A percentile compares a stretch with the other conserved stretches of the same genome.
These are phyloP conservation scores for Ploettnerulaceae sp. DNA, from an alignment of 2,329 filamentous ascomycete species.

Conservation along the genomic window DNA sequence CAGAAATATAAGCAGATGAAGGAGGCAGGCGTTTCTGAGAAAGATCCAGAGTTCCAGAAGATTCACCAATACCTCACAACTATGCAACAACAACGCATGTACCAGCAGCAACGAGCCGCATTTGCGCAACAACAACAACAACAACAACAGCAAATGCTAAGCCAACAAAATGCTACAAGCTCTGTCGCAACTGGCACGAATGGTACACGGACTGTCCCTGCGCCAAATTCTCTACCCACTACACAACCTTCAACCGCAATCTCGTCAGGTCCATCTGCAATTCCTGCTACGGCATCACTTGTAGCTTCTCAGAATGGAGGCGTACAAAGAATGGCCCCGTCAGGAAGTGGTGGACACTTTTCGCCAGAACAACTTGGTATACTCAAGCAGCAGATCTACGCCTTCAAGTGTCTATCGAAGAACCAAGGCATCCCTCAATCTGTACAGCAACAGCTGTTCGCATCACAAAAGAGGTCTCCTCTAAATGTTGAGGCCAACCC, in stretches of 20 bases:
- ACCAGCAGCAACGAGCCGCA: slow-evolving; percentile 41
- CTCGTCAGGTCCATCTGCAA: slow-evolving; percentile 31
- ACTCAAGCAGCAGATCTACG: slow-evolving; percentile 79
- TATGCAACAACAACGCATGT: slow-evolving; percentile 57
- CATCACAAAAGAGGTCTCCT: slow-evolving; percentile 56
- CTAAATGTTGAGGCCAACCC: slow-evolving; percentile 20
- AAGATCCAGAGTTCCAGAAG: slow-evolving; percentile 85
- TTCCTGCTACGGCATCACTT: slow-evolving; percentile 23
- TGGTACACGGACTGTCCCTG: slow-evolving; percentile 41
- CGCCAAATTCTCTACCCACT: slow-evolving; percentile 24
- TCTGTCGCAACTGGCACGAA: slow-evolving; percentile 53
- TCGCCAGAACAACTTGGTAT: slow-evolving; percentile 73
- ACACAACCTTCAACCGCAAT: slow-evolving; percentile 24
- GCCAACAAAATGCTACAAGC: slow-evolving; percentile 51
- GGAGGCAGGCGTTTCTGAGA: slow-evolving; percentile 70
- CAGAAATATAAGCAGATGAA: slow-evolving; percentile 92
- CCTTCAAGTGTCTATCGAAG: slow-evolving; percentile 86
- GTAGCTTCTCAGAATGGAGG: slow-evolving; percentile 25
- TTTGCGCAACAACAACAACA: slow-evolving; percentile 52
- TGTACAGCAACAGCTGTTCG: slow-evolving; percentile 79
- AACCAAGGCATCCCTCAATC: slow-evolving; percentile 74
- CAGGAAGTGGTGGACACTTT: slow-evolving; percentile 56
- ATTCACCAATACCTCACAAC: slow-evolving; percentile 68
- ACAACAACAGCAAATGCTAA: slow-evolving; percentile 39
- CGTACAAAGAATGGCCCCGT: slow-evolving; percentile 26